These are phyloP conservation scores for Singerocomus rubriflavus DNA, from an alignment of 1,284 basidiomycete genomes.

Conservation along the genomic window DNA sequence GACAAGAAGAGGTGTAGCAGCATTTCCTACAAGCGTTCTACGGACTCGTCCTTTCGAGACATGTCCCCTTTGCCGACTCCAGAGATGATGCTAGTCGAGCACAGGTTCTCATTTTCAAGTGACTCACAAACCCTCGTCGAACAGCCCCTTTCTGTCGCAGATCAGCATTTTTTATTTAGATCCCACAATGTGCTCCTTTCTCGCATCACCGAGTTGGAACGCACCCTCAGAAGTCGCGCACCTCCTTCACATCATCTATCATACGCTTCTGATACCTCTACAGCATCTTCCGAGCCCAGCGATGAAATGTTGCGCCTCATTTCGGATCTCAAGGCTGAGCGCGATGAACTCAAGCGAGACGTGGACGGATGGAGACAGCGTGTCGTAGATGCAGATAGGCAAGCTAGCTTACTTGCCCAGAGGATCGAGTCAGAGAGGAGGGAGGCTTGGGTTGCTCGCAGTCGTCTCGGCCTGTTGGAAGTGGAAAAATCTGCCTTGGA, in stretches of 20 bases:
- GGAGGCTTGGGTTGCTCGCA: slow-evolving; percentile 73
- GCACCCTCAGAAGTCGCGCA: slow-evolving; percentile 53
- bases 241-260: slow-evolving; percentile 54
- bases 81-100: slow-evolving; percentile 64
- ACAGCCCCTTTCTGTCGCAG: slow-evolving; percentile 57
- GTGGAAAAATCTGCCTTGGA: slow-evolving; percentile 57
- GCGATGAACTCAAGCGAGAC: slow-evolving; percentile 75
- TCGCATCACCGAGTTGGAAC: slow-evolving; percentile 76
- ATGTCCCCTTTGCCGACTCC: slow-evolving; percentile 60
- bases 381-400: slow-evolving; percentile 65
- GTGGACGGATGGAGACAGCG: slow-evolving; percentile 72
- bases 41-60: slow-evolving; percentile 38
- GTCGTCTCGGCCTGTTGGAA: slow-evolving; percentile 59
- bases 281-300: slow-evolving; percentile 45
- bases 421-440: slow-evolving; percentile 68
- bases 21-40: slow-evolving; percentile 66
- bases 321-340: slow-evolving; percentile 71
- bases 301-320: slow-evolving; percentile 74
- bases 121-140: slow-evolving; percentile 39
- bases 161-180: slow-evolving; percentile 80
- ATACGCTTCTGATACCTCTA: slow-evolving; percentile 47
- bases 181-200: slow-evolving; percentile 75
- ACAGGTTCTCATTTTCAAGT: slow-evolving; percentile 38
- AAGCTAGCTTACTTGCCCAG: slow-evolving; percentile 52
- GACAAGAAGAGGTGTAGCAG: slow-evolving; percentile 50